Evolutionary conservation across 208 protist species (phyloP), one percentile per base, ranked within the genome.

Genomic region (Acanthamoeba castellanii): DNA sequence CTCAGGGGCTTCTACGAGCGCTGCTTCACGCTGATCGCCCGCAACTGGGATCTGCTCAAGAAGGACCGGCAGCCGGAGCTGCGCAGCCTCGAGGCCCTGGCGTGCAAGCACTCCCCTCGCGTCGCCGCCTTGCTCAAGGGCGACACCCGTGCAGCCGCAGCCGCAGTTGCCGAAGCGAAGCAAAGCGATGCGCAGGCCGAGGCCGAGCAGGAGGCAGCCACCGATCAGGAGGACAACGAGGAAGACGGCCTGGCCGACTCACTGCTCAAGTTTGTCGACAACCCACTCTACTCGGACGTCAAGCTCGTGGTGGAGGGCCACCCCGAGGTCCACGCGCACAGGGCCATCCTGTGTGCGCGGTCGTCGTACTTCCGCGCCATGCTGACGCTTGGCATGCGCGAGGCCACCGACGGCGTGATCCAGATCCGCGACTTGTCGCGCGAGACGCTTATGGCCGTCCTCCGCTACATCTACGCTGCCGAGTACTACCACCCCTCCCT

Each of bases 401-500:
- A 88, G 52, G 42, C 81, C 27, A 61, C 81, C 13, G 32, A 11
- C 52, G 32, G 22, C 42, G 47, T 37, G 0, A 88, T 88, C 14
- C 37, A 88, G n/a, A 50, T 88, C 11, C 18, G 11, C 22, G 81
- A 88, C 81, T 59, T 88, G n/a, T 64, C 47, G 16, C 16, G 22
- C 1, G 81, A 88, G 14, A 32, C 32, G 8, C n/a, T 88, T 0
- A n/a, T 52, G 52, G 42, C 81, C n/a, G 27, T 88, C 81, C 47
- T 88, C 34, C 42, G 42, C n/a, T 88, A 88, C 47, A 18, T 88
- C 30, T 88, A 88, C 52, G 27, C 81, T 32, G 81, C 47, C 70
- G 20, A 34, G 70, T 78, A 78, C 70, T 20, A 66, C 59, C 4
- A 2, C 7, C 66, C 11, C 66, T 37, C 30, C 22, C 30, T 37